A percentile compares a stretch with the other conserved stretches of the same genome.
Conservation (phyloP, 2,329 filamentous ascomycete genomes). For the Nemania diffusa region DNA sequence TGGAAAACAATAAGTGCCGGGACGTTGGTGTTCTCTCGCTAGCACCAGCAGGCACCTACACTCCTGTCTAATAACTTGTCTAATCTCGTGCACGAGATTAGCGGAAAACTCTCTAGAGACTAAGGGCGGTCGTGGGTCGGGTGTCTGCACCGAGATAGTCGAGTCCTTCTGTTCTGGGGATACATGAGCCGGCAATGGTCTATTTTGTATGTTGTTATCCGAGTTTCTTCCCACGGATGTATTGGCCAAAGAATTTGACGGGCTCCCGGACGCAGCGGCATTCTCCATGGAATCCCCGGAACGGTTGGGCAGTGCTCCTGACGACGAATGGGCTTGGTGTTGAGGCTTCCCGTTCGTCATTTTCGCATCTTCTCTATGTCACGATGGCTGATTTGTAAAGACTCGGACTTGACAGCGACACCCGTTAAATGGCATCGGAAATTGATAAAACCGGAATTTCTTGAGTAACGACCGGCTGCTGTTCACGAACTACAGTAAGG, state of each 20-base stretch:
- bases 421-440: conserved; percentile 16
- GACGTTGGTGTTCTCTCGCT: background rate
- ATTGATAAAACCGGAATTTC: conserved; percentile 6
- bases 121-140: conserved; percentile 13
- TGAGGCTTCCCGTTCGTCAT: conserved; percentile 30
- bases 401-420: conserved; percentile 10
- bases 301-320: conserved; percentile 4
- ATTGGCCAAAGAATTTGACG: conserved; percentile 9
- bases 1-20: background rate
- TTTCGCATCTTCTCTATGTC: conserved; percentile 12
- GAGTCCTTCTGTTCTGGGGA: conserved; percentile 13
- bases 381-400: background rate
- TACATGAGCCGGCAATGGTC: background rate
- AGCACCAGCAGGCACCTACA: conserved; percentile 22
- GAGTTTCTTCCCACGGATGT: conserved; percentile 2
- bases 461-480: conserved; percentile 12
- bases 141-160: conserved; percentile 2
- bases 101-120: conserved; percentile 21
- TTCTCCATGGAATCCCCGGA: conserved; percentile 6
- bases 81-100: conserved; percentile 37
- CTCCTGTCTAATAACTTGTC: conserved; percentile 37
- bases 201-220: conserved; percentile 7
- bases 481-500: conserved; percentile 17
- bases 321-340: conserved; percentile 16
- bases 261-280: background rate